Evolutionary conservation across 352 stramenopile species (phyloP).

Genomic region (Globisporangium paroecandrum): DNA sequence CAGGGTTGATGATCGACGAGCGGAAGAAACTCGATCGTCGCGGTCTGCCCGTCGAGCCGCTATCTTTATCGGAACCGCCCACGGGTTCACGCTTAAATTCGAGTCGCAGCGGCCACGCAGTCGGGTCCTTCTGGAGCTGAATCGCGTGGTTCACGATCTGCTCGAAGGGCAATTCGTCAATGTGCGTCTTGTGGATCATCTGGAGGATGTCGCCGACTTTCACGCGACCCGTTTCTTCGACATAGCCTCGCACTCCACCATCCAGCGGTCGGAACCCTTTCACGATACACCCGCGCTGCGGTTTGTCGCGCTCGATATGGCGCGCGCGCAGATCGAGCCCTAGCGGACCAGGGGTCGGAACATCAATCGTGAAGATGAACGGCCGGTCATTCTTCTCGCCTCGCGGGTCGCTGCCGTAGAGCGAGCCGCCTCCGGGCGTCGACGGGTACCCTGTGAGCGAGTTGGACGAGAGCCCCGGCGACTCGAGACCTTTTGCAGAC

Average conservation of each 20-base stretch:
- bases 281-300: conserved; percentile 70
- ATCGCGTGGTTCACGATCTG: conserved; percentile 78
- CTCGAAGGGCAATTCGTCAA: conserved; percentile 84
- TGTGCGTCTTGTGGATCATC: conserved; percentile 70
- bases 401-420: conserved; percentile 47
- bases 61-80: conserved; percentile 19
- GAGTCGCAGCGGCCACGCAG: conserved; percentile 66
- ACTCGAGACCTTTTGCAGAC: conserved; percentile 17
- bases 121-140: conserved; percentile 62
- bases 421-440: conserved; percentile 26
- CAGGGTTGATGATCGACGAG: conserved; percentile 61
- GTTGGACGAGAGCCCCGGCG: conserved; percentile 21
- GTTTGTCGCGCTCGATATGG: conserved; percentile 71
- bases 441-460: conserved; percentile 40
- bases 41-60: conserved; percentile 28
- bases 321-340: conserved; percentile 69
- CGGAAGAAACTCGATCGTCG: conserved; percentile 76
- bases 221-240: conserved; percentile 73
- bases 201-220: conserved; percentile 76
- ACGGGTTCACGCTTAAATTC: conserved; percentile 68
- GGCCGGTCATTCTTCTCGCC: conserved; percentile 39
- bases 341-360: conserved; percentile 62
- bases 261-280: conserved; percentile 71
- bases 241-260: conserved; percentile 49
- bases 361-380: conserved; percentile 72